Evolutionary conservation across 2,329 filamentous ascomycete species (phyloP), one percentile per base, ranked within the genome.

Genomic region (Aureobasidium sp.): DNA sequence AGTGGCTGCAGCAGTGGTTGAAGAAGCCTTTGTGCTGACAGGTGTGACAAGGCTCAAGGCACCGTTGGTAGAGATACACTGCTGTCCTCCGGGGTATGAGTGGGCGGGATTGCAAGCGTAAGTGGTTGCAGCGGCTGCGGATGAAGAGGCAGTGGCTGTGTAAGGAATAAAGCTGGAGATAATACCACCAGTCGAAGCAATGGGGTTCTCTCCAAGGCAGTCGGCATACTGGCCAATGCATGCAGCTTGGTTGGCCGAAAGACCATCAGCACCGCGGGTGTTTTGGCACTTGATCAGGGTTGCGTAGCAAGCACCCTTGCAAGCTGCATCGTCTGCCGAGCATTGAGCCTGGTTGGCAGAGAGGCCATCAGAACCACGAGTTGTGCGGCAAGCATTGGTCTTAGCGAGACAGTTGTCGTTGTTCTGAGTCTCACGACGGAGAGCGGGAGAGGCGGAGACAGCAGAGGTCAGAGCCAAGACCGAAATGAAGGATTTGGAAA

Each of bases 181-280:
- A 10, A 53, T 29, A 16, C 59, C 48, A 9, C 47, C 59, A 45
- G 41, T 55, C 5, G 21, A 29, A 1, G 39, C 41, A n/a, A 61
- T 14, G 11, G 59, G 59, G 50, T 61, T 58, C 39, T 61, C 48
- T 41, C 59, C 59, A 7, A 61, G 50, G 32, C 59, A 61, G 10
- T 11, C 10, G 21, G 59, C 50, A 32, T 55, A 61, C 3, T 57
- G 21, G 27, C 37, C 34, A 21, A 25, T 41, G n/a, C 59, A 61
- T 8, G 29, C 16, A n/a, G 59, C 59, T 39, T 29, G 21, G 59
- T 61, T 61, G 50, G 47, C 47, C 2, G 47, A 49, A 6, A 49
- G 53, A n/a, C 50, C 51, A n/a, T 39, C 44, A 13, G 50, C 3
- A 27, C 21, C 21, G 39, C 59, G 41, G 2, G 50, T 30, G 14